Base-by-base conservation (phyloP, 1,139 yeast genomes). In the Suhomyces atakaporum region DNA sequence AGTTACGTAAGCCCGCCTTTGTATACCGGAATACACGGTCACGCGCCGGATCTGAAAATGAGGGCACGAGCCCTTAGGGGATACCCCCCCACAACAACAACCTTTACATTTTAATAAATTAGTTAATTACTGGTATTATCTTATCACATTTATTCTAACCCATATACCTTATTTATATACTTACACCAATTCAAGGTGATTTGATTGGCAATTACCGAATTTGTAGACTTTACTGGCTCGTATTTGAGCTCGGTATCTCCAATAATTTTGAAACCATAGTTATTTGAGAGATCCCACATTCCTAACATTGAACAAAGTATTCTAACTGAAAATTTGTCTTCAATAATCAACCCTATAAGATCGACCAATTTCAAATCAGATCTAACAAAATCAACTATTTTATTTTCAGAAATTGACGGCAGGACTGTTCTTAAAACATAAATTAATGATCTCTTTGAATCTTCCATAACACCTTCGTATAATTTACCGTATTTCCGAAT, bases 291-390 rank as follows among this genome's bases (percentile, higher is more conserved):
- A 37, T 65, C 68, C 69, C 69, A 66, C 22, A 63, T 30, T 3
- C 68, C 71, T 25, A 65, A 39, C 14, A 54, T 45, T 12, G 66
- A 56, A 39, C 67, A 63, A 7, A 66, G 33, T 3, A 62, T 55
- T 31, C 69, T 45, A 8, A 54, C 56, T 3, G 68, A 50, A 3
- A 65, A 48, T 13, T 45, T 44, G 1, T 58, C 63, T 2, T 45
- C 38, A n/a, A 42, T 29, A 1, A 58, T 44, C 14, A 51, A 38
- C 2, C 44, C 41, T 3, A 56, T 43, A 13, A 61, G 31, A 7
- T 42, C 51, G 3, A 10, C 14, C 16, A 54, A 27, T 2, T 42
- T 36, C 10, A 52, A 27, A 7, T 44, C 44, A 12, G 22, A 20
- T 11, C 28, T 26, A 8, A 16, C 22, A 22, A 14, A 29, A 7